These are phyloP conservation scores for Candida tetrigidarum DNA, from an alignment of 1,139 yeast species.

Conservation along the genomic window DNA sequence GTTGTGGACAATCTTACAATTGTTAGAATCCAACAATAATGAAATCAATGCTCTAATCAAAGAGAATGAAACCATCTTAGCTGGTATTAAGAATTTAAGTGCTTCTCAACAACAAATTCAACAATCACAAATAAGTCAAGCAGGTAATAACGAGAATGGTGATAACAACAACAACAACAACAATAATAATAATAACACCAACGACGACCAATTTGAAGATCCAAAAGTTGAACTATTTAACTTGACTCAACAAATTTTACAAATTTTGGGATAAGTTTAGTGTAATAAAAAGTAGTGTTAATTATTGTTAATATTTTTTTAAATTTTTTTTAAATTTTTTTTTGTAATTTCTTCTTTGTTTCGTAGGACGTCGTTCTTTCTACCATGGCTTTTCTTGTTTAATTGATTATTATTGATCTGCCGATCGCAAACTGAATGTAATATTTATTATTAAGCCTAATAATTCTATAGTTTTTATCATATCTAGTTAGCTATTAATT, in stretches of 20 bases:
- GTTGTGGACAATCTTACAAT: slow-evolving; percentile 93
- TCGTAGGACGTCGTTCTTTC: too few species aligned
- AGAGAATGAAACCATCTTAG: slow-evolving; percentile 58
- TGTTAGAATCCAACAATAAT: slow-evolving; percentile 82
- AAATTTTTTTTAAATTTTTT: neutral
- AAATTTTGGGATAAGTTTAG: slow-evolving; percentile 48
- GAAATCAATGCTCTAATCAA: slow-evolving; percentile 69
- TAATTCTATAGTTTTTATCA: too few species aligned
- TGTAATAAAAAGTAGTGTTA: too few species aligned
- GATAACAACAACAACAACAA: slow-evolving; percentile 21
- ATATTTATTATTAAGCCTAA: too few species aligned
- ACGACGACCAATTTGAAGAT: slow-evolving; percentile 54
- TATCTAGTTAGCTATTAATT: slow-evolving; percentile 3
- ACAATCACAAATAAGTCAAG: slow-evolving; percentile 30
- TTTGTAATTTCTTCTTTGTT: neutral
- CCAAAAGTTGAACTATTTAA: slow-evolving; percentile 75
- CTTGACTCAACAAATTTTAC: slow-evolving; percentile 78
- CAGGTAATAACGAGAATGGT: slow-evolving; percentile 6
- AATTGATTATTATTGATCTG: neutral
- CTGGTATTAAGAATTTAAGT: slow-evolving; percentile 58
- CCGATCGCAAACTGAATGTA: too few species aligned
- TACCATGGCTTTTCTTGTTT: neutral
- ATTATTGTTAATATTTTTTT: slow-evolving; percentile 1
- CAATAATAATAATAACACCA: slow-evolving; percentile 25
- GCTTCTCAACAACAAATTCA: slow-evolving; percentile 43